Conservation (phyloP, 768 basidiomycete genomes). For the Boletus eberwhitei region DNA sequence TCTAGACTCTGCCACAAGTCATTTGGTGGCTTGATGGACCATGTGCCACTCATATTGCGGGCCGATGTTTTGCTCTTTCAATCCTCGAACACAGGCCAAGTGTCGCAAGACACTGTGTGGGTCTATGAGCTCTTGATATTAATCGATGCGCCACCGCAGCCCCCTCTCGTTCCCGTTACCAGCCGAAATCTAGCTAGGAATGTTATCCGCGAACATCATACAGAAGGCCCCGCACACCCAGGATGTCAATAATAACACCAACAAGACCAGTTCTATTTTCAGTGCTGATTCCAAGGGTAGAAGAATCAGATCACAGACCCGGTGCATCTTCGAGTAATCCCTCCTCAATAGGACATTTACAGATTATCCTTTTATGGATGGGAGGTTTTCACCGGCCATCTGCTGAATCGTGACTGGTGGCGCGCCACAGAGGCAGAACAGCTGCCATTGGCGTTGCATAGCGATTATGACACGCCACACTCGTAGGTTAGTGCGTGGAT, state of each 20-base stretch:
- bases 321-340: slow-evolving; percentile 4
- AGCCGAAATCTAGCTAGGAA: slow-evolving; percentile 2
- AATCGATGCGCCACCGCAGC: slow-evolving; percentile 26
- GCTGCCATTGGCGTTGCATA: not conserved
- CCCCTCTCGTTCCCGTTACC: not conserved
- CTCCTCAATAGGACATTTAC: not conserved
- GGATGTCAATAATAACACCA: not conserved
- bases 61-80: not conserved
- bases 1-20: slow-evolving; percentile 18
- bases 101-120: slow-evolving; percentile 5
- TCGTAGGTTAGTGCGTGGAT: not conserved
- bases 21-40: slow-evolving; percentile 30
- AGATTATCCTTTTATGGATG: slow-evolving; percentile 7
- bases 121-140: not conserved
- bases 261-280: not conserved
- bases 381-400: not conserved
- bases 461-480: slow-evolving; percentile 8
- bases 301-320: slow-evolving; percentile 6
- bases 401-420: slow-evolving; percentile 10
- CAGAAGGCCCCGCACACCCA: not conserved
- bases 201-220: not conserved
- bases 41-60: slow-evolving; percentile 10
- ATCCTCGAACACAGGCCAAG: not conserved
- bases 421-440: slow-evolving; percentile 8
- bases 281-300: not conserved